Base-by-base conservation (phyloP, 2,329 filamentous ascomycete species). In the Rhinocladiella similis region DNA sequence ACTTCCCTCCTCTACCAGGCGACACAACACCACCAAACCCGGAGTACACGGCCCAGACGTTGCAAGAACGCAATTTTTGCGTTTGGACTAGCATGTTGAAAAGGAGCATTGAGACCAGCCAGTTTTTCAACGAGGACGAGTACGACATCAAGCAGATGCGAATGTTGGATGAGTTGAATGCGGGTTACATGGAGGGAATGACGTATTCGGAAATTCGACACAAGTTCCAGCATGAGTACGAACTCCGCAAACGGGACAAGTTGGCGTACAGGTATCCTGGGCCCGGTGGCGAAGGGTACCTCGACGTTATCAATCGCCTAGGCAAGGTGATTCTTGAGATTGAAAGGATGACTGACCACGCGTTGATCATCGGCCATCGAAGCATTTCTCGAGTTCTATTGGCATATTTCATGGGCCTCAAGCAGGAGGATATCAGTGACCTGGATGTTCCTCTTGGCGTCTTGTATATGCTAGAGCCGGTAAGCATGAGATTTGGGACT, bases 61-160 rank as follows among this genome's bases (percentile, higher is more conserved):
- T 81, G 48, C 86, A 87, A 47, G 83, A 88, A 27, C 83, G 89
- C 67, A 96, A 96, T 70, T 97, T 97, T 70, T 99, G 94, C 72
- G 90, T 99, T 14, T 99, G 94, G 94, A 97, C 93, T 0, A 96
- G 90, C 2, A 97, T 97, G 93, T 83, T 99, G 61, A 88, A 89
- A 70, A 89, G 94, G 62, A 91, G 90, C 58, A 87, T 94, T 49
- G 86, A 96, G 69, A 95, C 92, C 0, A 91, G 89, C 0, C 86
- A 94, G 62, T 88, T 89, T 71, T 99, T 97, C 71, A 89, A 96
- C 64, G 94, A 97, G 63, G 93, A 97, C 19, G 90, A 96, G 52
- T 96, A 93, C 70, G 94, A 97, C 64, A 87, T 95, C 66, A 99
- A 99, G 77, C 90, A 96, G 65, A 96, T 93, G 91, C 89, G 92